Evolutionary conservation across 345 rosid genomes (phyloP).

Genomic region (Citrus mangshanensis): DNA sequence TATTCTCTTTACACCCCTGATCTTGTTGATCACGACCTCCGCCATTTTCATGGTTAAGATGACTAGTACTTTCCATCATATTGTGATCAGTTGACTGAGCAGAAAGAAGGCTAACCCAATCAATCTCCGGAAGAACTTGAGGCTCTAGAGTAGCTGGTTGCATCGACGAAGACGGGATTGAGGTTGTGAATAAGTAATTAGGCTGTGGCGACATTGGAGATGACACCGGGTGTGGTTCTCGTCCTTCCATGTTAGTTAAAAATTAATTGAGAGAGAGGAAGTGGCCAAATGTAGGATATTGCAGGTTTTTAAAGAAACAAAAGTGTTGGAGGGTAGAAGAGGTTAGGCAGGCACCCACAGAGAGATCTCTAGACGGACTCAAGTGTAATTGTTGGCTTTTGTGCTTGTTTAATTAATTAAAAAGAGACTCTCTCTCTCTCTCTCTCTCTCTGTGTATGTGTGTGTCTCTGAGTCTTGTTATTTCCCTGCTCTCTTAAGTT

Average conservation of each 20-base stretch:
- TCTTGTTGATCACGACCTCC: slow-evolving; percentile 22
- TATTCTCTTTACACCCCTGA: slow-evolving; percentile 14
- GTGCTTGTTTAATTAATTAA: not conserved
- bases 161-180: slow-evolving; percentile 26
- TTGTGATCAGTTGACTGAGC: slow-evolving; percentile 10
- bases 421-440: not conserved
- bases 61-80: slow-evolving; percentile 12
- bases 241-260: slow-evolving; percentile 32
- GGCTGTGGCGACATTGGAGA: slow-evolving; percentile 11
- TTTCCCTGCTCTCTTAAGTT: slow-evolving; percentile 8
- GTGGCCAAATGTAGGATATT: slow-evolving; percentile 17
- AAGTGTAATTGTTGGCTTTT: not conserved
- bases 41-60: slow-evolving; percentile 17
- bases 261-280: slow-evolving; percentile 11
- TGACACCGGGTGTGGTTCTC: slow-evolving; percentile 9
- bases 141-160: slow-evolving; percentile 21
- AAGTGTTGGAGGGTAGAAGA: slow-evolving; percentile 37
- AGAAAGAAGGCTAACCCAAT: slow-evolving; percentile 53
- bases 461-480: not conserved
- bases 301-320: not conserved
- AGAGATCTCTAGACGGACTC: not conserved
- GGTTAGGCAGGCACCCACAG: slow-evolving; percentile 48
- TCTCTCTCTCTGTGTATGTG: too few relatives aligned
- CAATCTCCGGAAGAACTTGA: slow-evolving; percentile 31
- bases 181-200: slow-evolving; percentile 22